Conservation (phyloP, 768 basidiomycete species). For the Trametes cinnabarina region DNA sequence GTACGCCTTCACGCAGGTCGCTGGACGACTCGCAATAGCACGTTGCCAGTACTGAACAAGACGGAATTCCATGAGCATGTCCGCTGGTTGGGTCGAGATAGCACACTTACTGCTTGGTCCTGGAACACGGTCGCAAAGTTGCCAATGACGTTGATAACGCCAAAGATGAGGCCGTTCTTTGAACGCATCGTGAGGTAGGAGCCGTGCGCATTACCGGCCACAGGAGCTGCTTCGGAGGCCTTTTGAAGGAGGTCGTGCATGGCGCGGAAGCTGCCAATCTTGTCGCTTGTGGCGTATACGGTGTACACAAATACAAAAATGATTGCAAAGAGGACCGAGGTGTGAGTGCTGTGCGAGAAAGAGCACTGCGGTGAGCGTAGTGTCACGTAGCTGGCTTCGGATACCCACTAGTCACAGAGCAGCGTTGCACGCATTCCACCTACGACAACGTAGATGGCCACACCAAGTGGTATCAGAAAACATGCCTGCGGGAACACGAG, state of each 20-base stretch:
- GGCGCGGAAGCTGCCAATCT: slow-evolving; percentile 72
- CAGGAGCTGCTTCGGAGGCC: slow-evolving; percentile 54
- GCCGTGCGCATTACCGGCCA: slow-evolving; percentile 80
- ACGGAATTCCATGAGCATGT: background rate
- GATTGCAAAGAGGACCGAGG: slow-evolving; percentile 81
- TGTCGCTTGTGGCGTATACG: slow-evolving; percentile 74
- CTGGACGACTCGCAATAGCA: slow-evolving; percentile 83
- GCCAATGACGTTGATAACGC: slow-evolving; percentile 85
- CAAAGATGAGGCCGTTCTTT: slow-evolving; percentile 56
- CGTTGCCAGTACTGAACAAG: slow-evolving; percentile 75
- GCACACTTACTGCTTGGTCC: slow-evolving; percentile 36
- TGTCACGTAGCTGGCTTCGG: background rate
- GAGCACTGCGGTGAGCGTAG: background rate
- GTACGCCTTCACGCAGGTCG: slow-evolving; percentile 88
- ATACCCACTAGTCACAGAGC: slow-evolving; percentile 79
- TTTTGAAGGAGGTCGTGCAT: slow-evolving; percentile 81
- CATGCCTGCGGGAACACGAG: slow-evolving; percentile 54
- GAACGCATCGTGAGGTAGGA: slow-evolving; percentile 66
- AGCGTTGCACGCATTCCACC: slow-evolving; percentile 87
- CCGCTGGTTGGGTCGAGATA: background rate
- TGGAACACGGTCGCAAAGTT: slow-evolving; percentile 71
- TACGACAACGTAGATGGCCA: slow-evolving; percentile 84
- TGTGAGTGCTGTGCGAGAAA: slow-evolving; percentile 65
- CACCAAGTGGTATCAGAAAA: slow-evolving; percentile 86
- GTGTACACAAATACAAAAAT: slow-evolving; percentile 76